These are phyloP conservation scores for Linanthus parryae DNA, from an alignment of 148 eudicot genomes.

Conservation along the genomic window DNA sequence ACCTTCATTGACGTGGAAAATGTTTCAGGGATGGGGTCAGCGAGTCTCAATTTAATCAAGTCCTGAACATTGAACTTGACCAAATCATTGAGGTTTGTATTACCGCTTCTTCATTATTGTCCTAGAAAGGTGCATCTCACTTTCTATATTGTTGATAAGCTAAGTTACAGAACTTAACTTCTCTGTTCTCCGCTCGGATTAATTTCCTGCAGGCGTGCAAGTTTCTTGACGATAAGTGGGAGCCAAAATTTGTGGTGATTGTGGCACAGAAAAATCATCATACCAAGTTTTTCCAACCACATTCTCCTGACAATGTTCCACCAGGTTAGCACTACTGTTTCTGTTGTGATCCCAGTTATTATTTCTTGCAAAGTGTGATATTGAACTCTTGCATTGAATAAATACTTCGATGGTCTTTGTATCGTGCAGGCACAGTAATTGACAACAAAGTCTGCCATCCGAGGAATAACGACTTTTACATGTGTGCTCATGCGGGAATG, in stretches of 20 bases:
- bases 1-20: too few species aligned
- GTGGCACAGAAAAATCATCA: constrained; percentile 1
- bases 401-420: neutral
- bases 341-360: neutral
- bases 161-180: neutral
- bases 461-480: constrained; percentile 5
- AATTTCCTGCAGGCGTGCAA: neutral
- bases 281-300: neutral
- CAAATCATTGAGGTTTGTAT: constrained; percentile 67
- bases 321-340: constrained; percentile 48
- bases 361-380: neutral
- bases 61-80: constrained; percentile 75
- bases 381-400: neutral
- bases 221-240: neutral
- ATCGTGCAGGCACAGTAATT: constrained; percentile 20
- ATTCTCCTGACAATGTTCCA: neutral
- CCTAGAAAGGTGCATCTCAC: neutral
- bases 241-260: neutral
- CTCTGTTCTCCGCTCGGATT: neutral
- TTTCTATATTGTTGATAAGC: too few species aligned
- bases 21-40: constrained; percentile 80
- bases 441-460: constrained; percentile 6
- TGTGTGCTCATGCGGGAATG: constrained; percentile 21
- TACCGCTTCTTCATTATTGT: neutral
- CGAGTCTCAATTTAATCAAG: constrained; percentile 89